phyloP scores from a whole-genome alignment of 2,329 filamentous ascomycete genomes.

The Talaromyces marneffei region DNA sequence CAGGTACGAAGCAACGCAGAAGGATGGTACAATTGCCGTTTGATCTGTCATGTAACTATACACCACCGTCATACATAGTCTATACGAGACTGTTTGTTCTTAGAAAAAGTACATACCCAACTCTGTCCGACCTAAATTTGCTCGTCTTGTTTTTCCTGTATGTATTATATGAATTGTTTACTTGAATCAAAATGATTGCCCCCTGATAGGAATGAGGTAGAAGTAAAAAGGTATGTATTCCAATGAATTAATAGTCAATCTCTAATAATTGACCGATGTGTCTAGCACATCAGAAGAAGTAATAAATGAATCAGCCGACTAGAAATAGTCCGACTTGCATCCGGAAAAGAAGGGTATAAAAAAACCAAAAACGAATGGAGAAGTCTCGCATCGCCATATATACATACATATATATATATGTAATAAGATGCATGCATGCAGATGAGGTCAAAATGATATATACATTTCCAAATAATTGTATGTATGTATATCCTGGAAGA shows the following conservation, averaged over 20 bases:
- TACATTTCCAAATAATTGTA: background rate
- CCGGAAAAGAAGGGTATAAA: background rate
- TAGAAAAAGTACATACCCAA: background rate
- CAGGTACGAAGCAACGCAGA: slow-evolving; percentile 38
- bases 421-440: background rate
- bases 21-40: slow-evolving; percentile 17
- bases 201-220: background rate
- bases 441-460: background rate
- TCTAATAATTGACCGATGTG: background rate
- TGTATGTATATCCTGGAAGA: background rate
- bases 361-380: background rate
- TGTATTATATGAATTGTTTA: slow-evolving; percentile 1
- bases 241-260: background rate
- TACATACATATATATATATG: too few relatives aligned
- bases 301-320: background rate
- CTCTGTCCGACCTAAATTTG: background rate
- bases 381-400: background rate
- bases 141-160: background rate
- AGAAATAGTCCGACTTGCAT: background rate
- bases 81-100: background rate
- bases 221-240: background rate
- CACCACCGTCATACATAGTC: background rate
- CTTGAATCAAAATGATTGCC: background rate
- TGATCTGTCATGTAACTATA: too few relatives aligned
- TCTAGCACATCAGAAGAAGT: background rate